Percentiles rank a stretch among this genome's conserved stretches.
These are phyloP conservation scores for Pharnaceum exiguum DNA, from an alignment of 148 eudicot genomes.

Conservation along the genomic window DNA sequence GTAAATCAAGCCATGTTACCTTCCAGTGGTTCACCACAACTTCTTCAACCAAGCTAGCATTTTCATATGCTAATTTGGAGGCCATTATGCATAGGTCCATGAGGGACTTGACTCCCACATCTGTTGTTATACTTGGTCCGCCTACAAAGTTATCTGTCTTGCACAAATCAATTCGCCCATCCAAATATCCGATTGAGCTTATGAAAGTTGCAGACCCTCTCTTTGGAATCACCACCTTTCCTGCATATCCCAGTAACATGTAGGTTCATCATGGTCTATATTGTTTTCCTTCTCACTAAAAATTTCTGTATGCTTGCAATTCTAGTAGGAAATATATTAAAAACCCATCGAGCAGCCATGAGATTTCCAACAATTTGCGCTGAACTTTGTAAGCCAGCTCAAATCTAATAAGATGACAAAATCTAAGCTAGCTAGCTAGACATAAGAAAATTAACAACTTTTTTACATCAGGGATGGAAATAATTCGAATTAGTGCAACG, in stretches of 20 bases:
- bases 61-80: slow-evolving; percentile 68
- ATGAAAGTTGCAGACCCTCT: slow-evolving; percentile 65
- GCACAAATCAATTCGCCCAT: slow-evolving; percentile 52
- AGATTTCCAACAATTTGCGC: no score
- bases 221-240: slow-evolving; percentile 56
- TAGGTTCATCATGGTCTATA: background rate
- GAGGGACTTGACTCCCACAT: slow-evolving; percentile 21
- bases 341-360: no score
- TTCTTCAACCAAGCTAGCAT: slow-evolving; percentile 30
- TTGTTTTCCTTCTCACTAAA: no score
- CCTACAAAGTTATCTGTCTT: slow-evolving; percentile 19
- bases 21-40: slow-evolving; percentile 52
- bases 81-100: slow-evolving; percentile 79
- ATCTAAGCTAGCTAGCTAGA: no score
- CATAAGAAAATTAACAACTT: no score
- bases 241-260: slow-evolving; percentile 22
- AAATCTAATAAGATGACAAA: no score
- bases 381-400: no score
- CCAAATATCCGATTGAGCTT: slow-evolving; percentile 75
- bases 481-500: no score
- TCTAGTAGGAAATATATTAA: no score
- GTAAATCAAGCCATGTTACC: no score
- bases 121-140: background rate
- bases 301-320: no score
- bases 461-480: no score